Base-by-base conservation (phyloP, 495 filamentous ascomycete species). In the Lasiosphaeria hispida region DNA sequence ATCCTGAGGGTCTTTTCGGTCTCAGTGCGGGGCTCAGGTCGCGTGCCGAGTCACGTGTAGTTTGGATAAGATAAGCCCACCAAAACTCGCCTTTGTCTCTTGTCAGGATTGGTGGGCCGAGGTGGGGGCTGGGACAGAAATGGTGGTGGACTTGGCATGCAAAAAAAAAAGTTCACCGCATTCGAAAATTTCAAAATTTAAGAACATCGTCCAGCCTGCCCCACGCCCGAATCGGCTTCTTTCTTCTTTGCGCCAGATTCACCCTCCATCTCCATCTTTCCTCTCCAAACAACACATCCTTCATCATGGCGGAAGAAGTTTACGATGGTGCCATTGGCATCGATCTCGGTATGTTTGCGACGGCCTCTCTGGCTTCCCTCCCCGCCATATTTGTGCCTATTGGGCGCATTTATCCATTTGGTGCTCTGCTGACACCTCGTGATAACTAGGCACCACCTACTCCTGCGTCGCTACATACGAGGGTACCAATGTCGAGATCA, bases 291-390 rank as follows among this genome's bases (percentile, higher is more conserved):
- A 51, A 49, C 52, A 59, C 45, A 55, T 51, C 55, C 43, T 40
- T 64, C 66, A 64, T 51, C 48, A 71, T 97, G 92, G 86, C 90
- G 72, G 90, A 96, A 77, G 92, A 96, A 86, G 88, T 93, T 65
- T 98, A 96, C 80, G 94, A 97, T 69, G 94, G 94, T 82, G 94
- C 94, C 83, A 92, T 97, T 80, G 94, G 94, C 84, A 98, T 98
- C 77, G 94, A 98, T 87, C 85, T 98, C 75, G 94, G 94, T 97
- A 83, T 64, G 85, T 77, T 38, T 18, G n/a, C 7, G 14, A 36
- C 15, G 35, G 49, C 35, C 30, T 4, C 15, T 1, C n/a, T 10
- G 10, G 10, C 13, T n/a, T n/a, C n/a, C n/a, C n/a, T n/a, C 53
- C 49, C 35, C n/a, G 18, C 30, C 40, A 8, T 4, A 30, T 36